Conservation (phyloP, 148 eudicot genomes). For the Limonium bicolor region DNA sequence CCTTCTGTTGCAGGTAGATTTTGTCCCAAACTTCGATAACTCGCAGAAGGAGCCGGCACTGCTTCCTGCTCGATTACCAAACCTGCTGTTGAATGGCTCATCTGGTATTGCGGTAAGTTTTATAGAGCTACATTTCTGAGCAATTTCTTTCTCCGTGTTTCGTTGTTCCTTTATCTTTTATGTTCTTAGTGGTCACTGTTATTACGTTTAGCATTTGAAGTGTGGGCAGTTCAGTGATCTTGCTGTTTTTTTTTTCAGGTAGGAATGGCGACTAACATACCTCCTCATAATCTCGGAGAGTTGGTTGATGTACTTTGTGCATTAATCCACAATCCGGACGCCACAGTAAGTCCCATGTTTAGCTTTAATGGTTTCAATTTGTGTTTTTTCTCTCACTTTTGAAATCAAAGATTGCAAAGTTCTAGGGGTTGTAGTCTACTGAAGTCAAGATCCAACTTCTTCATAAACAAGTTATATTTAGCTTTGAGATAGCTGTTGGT, state of each 20-base stretch:
- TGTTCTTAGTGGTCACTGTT: no score
- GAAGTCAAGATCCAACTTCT: no score
- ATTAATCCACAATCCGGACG: slow-evolving; percentile 87
- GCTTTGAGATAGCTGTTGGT: no score
- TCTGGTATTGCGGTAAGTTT: slow-evolving; percentile 99
- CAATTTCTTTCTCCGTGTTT: background rate
- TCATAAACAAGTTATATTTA: no score
- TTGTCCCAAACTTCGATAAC: slow-evolving; percentile 83
- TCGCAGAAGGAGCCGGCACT: slow-evolving; percentile 89
- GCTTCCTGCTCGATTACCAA: slow-evolving; percentile 82
- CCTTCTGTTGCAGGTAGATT: slow-evolving; percentile 62
- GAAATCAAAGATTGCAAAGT: no score
- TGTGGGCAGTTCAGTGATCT: background rate
- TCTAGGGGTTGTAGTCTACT: no score
- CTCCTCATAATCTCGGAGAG: slow-evolving; percentile 98
- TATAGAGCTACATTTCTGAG: slow-evolving; percentile 5
- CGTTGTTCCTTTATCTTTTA: background rate
- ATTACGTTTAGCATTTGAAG: no score
- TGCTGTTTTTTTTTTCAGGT: slow-evolving; percentile 30
- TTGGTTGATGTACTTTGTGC: slow-evolving; percentile 86
- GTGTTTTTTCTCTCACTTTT: background rate
- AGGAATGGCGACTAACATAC: slow-evolving; percentile 98
- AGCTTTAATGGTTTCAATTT: background rate
- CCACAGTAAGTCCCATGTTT: slow-evolving; percentile 47
- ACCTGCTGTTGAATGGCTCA: slow-evolving; percentile 76